Percentiles rank a stretch among this genome's conserved stretches.
Evolutionary conservation across 2,329 filamentous ascomycete species (phyloP).

Genomic region (Macroventuria anomochaeta): DNA sequence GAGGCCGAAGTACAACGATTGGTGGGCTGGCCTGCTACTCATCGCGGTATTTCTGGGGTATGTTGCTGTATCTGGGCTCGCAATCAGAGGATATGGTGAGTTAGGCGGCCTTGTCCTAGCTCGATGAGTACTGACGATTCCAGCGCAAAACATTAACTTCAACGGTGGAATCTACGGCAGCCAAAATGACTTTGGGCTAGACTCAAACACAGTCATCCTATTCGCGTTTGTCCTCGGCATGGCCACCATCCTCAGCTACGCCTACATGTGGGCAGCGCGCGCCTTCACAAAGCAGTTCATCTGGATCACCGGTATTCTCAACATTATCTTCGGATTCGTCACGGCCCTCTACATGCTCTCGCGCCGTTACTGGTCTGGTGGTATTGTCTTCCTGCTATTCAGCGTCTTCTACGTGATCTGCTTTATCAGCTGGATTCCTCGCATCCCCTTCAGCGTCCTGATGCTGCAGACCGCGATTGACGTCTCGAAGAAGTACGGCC

Average conservation of each 20-base stretch:
- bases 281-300: slow-evolving; percentile 88
- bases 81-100: slow-evolving; percentile 72
- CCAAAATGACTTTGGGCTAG: slow-evolving; percentile 70
- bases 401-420: slow-evolving; percentile 79
- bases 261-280: slow-evolving; percentile 77
- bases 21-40: slow-evolving; percentile 85
- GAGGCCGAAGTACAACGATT: slow-evolving; percentile 85
- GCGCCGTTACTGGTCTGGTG: slow-evolving; percentile 78
- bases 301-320: slow-evolving; percentile 70
- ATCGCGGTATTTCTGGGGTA: slow-evolving; percentile 75
- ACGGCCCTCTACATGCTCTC: slow-evolving; percentile 87
- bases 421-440: slow-evolving; percentile 84
- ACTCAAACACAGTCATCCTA: slow-evolving; percentile 84
- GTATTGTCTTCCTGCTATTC: slow-evolving; percentile 86
- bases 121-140: slow-evolving; percentile 8
- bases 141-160: slow-evolving; percentile 63
- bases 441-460: slow-evolving; percentile 88
- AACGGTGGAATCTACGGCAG: slow-evolving; percentile 78
- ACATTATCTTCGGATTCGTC: slow-evolving; percentile 82
- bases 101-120: not conserved
- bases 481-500: slow-evolving; percentile 80
- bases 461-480: slow-evolving; percentile 89
- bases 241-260: slow-evolving; percentile 75
- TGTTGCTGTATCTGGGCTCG: slow-evolving; percentile 75
- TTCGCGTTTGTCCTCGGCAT: slow-evolving; percentile 80